Evolutionary conservation across 2,329 filamentous ascomycete genomes (phyloP), one percentile per base, ranked within the genome.

Genomic region (Teratosphaeria gauchensis): DNA sequence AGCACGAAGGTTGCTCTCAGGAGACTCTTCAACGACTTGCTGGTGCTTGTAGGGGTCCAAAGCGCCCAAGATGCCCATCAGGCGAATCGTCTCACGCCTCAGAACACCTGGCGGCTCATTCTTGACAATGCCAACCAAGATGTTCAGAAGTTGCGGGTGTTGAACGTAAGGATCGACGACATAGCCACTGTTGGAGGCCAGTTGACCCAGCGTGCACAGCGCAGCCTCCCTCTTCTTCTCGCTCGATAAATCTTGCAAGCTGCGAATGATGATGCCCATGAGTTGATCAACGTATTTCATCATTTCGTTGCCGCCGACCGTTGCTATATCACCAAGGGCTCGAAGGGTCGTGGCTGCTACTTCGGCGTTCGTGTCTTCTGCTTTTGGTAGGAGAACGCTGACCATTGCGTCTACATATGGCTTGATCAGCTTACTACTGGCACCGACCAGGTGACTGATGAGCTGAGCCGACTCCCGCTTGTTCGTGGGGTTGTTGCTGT

Each of bases 391-490:
- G n/a, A 99, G 82, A 1, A 96, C 91, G 12, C 88, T 88, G 57
- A 97, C 89, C 83, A 99, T 97, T 1, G 94, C 91, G 68, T 96
- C 91, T 53, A 99, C 94, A 68, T 97, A 97, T 2, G 94, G 92
- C 72, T 92, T 92, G 71, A 99, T 95, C 12, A 99, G 81, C 57
- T 87, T 88, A 61, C 95, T 92, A 0, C 94, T 92, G 69, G 96
- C 95, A 63, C 91, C 88, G 7, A 97, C 92, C 46, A 99, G 84
- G 58, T 97, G 83, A 66, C 92, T 95, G 62, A 99, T 87, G 2
- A 99, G 79, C 70, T 91, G 92, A 9, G 94, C 92, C 67, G 92
- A 96, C 73, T 99, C 94, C 74, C 97, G 92, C 74, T 97, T 97
- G 74, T 92, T 95, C 53, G 90, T 85, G 7, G 92, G 83, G 56